Percentiles rank a stretch among this genome's conserved stretches.
These are phyloP conservation scores for Lachancea lanzarotensis DNA, from an alignment of 805 yeast genomes.

Conservation along the genomic window DNA sequence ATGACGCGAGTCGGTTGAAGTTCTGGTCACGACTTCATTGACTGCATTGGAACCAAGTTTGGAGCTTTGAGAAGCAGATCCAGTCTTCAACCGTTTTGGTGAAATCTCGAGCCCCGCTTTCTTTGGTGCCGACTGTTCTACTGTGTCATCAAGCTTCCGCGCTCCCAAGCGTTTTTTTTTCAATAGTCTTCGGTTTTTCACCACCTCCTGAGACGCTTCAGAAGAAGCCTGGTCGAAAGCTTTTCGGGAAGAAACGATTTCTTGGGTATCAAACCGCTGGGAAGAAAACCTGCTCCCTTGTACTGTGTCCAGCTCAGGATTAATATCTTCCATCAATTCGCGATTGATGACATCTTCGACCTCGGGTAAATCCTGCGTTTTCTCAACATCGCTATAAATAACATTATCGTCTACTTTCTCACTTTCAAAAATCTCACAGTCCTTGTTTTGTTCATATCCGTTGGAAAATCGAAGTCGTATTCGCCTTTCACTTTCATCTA, in stretches of 20 bases:
- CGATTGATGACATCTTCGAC: conserved; percentile 14
- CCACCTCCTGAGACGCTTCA: conserved; percentile 19
- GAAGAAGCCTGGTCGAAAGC: not conserved
- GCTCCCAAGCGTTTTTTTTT: conserved; percentile 6
- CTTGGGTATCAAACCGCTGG: not conserved
- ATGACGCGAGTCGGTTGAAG: not conserved
- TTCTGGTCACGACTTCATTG: not conserved
- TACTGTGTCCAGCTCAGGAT: not conserved
- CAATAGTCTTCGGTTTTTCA: conserved; percentile 10
- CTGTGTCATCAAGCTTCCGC: not conserved
- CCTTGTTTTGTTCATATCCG: not conserved
- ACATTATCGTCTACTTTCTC: conserved; percentile 8
- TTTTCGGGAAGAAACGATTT: not conserved
- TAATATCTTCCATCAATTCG: not conserved
- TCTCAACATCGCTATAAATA: conserved; percentile 22
- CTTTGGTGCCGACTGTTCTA: not conserved
- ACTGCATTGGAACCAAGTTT: not conserved
- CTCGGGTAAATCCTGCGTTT: conserved; percentile 29
- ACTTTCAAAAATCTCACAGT: not conserved
- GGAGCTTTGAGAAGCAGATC: not conserved
- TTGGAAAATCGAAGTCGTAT: conserved; percentile 6
- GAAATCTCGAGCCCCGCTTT: not conserved
- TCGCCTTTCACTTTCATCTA: conserved; percentile 4
- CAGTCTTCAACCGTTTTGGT: not conserved
- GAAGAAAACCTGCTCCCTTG: not conserved